Base-by-base conservation (phyloP, 495 filamentous ascomycete species). In the Aeminium ludgeri region DNA sequence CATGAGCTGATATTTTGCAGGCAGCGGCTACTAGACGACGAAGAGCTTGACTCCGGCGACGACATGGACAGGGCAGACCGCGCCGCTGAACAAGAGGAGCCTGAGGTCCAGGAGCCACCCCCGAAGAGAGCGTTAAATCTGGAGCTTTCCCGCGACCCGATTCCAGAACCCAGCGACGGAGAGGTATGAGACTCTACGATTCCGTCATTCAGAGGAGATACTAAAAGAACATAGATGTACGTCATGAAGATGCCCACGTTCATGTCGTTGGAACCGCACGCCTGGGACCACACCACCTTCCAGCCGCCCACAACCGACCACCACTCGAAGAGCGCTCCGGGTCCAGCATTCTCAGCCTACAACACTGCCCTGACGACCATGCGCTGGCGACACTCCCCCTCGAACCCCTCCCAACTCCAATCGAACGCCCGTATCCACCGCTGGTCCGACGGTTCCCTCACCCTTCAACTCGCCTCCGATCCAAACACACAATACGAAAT, bases 361-460 rank as follows among this genome's bases (percentile, higher is more conserved):
- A 65, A 69, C 25, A 73, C 72, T 15, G 78, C 79, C 10, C 70
- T 74, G 11, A 76, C 69, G 13, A 79, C 77, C 10, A 60, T 82
- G 18, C 78, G 77, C 51, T 80, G 78, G 74, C 70, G 80, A 38
- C 68, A 70, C 46, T 71, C 77, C 32, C 77, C 76, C n/a, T 66
- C 64, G 10, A 61, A 80, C 42, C 65, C 68, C 6, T 50, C 56
- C 10, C 56, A 69, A 28, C 61, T 84, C 10, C 72, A 80, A 51
- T 86, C 80, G 28, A 89, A 89, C 55, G 70, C 82, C 5, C 72
- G 78, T 34, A 63, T 87, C 20, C 72, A 84, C 41, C 72, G 69
- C 44, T 92, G 84, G 84, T 80, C 79, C 44, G 83, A 92, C 52
- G 83, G 83, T 29, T 85, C 80, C 5, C 58, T 85, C 20, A 92